Conservation (phyloP, 495 filamentous ascomycete genomes). For the Hyaloscypha variabilis region DNA sequence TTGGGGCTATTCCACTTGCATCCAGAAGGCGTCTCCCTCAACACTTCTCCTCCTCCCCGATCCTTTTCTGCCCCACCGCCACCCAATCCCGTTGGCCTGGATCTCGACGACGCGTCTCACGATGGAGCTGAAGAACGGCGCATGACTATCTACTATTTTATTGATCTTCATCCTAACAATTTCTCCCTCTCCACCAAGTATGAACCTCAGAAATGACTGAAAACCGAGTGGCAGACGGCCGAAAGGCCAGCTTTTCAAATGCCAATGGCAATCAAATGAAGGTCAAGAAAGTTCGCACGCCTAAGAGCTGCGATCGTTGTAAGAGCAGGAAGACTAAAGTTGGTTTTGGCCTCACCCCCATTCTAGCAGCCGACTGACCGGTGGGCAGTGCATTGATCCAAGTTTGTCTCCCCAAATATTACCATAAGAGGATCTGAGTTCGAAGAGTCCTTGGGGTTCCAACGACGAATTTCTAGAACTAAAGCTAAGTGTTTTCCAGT, state of each 20-base stretch:
- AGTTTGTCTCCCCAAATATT: not conserved
- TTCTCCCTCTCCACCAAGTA: not conserved
- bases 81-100: not conserved
- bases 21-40: not conserved
- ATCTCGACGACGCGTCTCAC: not conserved
- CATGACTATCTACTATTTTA: not conserved
- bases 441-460: too few species aligned
- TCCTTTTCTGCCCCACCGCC: not conserved
- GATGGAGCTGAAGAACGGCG: not conserved
- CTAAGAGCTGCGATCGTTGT: conserved; percentile 29
- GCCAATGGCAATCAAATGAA: conserved; percentile 7
- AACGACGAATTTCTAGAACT: not conserved
- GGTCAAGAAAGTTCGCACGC: conserved; percentile 21
- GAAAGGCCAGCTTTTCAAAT: not conserved
- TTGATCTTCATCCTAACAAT: not conserved
- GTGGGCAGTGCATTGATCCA: conserved; percentile 25
- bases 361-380: not conserved
- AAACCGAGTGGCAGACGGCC: conserved; percentile 1
- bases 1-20: not conserved
- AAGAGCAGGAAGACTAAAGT: conserved; percentile 30
- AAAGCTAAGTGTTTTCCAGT: conserved; percentile 6
- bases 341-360: not conserved
- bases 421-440: not conserved
- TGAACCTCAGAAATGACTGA: conserved; percentile 10
- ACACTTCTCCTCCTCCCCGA: conserved; percentile 2